phyloP scores from a whole-genome alignment of 1,139 yeast genomes.

The Kluyveromyces marxianus region DNA sequence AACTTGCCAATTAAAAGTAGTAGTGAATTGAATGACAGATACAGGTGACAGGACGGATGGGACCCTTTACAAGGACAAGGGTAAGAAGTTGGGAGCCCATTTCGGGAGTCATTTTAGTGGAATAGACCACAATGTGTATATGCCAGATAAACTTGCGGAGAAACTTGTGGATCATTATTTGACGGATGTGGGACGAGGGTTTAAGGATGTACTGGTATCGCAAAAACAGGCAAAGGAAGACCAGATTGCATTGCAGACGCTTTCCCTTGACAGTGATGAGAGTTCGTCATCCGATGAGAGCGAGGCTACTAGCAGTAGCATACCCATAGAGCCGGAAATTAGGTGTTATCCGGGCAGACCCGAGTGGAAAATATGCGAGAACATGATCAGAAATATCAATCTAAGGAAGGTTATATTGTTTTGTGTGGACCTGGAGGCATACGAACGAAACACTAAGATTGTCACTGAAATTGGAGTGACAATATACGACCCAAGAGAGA shows the following conservation, averaged over 20 bases:
- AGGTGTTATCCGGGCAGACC: slow-evolving; percentile 17
- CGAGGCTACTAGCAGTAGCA: neutral
- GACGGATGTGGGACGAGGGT: slow-evolving; percentile 1
- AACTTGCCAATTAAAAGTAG: no score
- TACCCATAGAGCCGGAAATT: slow-evolving; percentile 14
- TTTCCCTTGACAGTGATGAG: no score
- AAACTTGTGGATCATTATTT: slow-evolving; percentile 7
- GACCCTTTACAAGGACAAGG: neutral
- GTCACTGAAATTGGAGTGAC: slow-evolving; percentile 66
- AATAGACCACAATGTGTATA: neutral
- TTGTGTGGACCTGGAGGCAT: slow-evolving; percentile 61
- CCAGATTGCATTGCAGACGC: no score
- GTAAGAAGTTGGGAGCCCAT: neutral
- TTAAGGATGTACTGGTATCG: slow-evolving; percentile 2
- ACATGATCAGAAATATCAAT: slow-evolving; percentile 22
- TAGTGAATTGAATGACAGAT: no score
- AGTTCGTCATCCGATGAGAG: no score
- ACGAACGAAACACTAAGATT: slow-evolving; percentile 39
- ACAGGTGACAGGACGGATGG: no score
- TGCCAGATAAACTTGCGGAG: neutral
- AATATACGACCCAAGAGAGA: slow-evolving; percentile 53
- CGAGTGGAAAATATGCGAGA: slow-evolving; percentile 18
- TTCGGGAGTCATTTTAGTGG: neutral
- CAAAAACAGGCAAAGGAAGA: neutral
- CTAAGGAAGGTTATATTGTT: slow-evolving; percentile 35